Evolutionary conservation across 192 early-diverging fungal species (phyloP).

Genomic region (Entomortierella chlamydospora): DNA sequence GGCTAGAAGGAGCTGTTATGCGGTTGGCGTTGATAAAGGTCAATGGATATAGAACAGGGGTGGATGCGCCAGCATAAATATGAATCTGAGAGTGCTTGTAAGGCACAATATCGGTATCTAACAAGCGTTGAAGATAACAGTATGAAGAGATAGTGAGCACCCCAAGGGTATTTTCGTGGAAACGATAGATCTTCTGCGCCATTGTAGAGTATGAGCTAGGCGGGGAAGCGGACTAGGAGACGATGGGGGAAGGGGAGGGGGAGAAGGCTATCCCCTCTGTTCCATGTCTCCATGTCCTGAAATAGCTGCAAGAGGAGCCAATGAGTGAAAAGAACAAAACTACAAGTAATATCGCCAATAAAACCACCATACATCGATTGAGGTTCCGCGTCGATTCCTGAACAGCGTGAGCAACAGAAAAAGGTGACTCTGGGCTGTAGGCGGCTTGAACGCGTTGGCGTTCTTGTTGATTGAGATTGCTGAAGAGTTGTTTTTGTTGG

Average conservation of each 20-base stretch:
- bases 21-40: conserved; percentile 85
- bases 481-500: conserved; percentile 17
- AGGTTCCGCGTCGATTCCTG: conserved; percentile 12
- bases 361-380: conserved; percentile 53
- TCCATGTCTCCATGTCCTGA: too few relatives aligned
- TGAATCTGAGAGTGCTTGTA: conserved; percentile 29
- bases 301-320: not conserved
- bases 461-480: conserved; percentile 15
- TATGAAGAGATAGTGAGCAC: too few relatives aligned
- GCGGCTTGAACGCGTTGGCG: conserved; percentile 20
- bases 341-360: not conserved
- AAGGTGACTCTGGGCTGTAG: conserved; percentile 13
- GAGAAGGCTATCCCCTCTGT: too few relatives aligned
- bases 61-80: not conserved
- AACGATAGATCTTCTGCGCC: too few relatives aligned
- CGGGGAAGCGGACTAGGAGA: too few relatives aligned
- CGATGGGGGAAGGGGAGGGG: too few relatives aligned
- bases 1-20: conserved; percentile 61
- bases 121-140: conserved; percentile 11
- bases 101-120: conserved; percentile 34
- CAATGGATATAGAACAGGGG: not conserved
- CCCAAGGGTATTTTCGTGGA: too few relatives aligned
- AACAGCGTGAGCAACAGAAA: conserved; percentile 11
- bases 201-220: too few relatives aligned
- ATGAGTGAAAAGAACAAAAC: not conserved